These are phyloP conservation scores for Mycena capillaripes DNA, from an alignment of 768 basidiomycete genomes.

Conservation along the genomic window DNA sequence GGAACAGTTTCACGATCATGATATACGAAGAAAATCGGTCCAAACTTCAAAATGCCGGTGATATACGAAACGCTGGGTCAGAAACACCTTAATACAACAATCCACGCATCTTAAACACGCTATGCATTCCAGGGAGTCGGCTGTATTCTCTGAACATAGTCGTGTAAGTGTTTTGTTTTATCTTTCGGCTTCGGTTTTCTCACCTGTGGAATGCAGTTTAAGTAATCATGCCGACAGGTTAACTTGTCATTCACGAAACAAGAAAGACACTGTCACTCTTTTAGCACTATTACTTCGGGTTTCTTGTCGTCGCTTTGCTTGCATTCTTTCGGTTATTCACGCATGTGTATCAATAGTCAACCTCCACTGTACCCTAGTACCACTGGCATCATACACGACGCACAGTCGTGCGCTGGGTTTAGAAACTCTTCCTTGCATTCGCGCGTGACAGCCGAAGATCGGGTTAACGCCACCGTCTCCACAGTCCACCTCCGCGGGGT, in stretches of 20 bases:
- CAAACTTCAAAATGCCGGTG: constrained; percentile 21
- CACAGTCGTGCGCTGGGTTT: constrained; percentile 40
- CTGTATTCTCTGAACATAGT: constrained; percentile 28
- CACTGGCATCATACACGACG: constrained; percentile 55
- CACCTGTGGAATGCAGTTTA: too few species aligned
- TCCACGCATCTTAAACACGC: constrained; percentile 33
- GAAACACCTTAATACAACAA: constrained; percentile 38
- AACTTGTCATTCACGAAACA: constrained; percentile 70
- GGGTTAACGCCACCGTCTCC: too few species aligned
- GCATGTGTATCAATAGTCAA: constrained; percentile 49
- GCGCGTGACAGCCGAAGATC: neutral
- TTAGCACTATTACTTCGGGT: constrained; percentile 41
- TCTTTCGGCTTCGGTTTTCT: constrained; percentile 16
- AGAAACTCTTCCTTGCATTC: constrained; percentile 21
- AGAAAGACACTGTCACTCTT: constrained; percentile 51
- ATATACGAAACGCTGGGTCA: constrained; percentile 35
- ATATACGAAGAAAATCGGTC: constrained; percentile 42
- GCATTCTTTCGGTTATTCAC: constrained; percentile 46
- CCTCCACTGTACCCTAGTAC: constrained; percentile 45
- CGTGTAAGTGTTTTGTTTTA: constrained; percentile 15
- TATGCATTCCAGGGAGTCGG: constrained; percentile 1
- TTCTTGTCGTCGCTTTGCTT: constrained; percentile 36
- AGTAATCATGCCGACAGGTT: constrained; percentile 42
- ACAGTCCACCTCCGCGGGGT: too few species aligned
- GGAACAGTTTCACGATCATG: constrained; percentile 42